Evolutionary conservation across 306 rosid genomes (phyloP).

Genomic region (Hippophae tibetana): DNA sequence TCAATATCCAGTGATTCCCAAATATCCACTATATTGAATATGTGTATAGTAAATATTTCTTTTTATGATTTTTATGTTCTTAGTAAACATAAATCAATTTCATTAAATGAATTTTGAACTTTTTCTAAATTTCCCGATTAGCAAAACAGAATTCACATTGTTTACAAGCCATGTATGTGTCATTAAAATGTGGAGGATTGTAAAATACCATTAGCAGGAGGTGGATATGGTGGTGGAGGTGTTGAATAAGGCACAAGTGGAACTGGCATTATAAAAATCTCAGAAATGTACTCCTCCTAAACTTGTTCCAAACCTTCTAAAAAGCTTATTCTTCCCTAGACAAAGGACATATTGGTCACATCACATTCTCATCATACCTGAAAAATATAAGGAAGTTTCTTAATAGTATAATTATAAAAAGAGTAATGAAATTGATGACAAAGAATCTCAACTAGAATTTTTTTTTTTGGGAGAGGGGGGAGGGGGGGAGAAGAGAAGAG

Average conservation of each 20-base stretch:
- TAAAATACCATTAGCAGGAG: conserved; percentile 69
- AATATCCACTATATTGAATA: background rate
- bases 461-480: too few relatives aligned
- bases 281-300: conserved; percentile 21
- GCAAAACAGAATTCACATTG: too few relatives aligned
- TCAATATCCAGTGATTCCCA: too few relatives aligned
- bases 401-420: background rate
- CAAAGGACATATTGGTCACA: background rate
- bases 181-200: background rate
- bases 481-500: too few relatives aligned
- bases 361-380: conserved; percentile 33
- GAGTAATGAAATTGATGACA: too few relatives aligned
- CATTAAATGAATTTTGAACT: too few relatives aligned
- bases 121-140: too few relatives aligned
- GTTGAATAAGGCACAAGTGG: conserved; percentile 98
- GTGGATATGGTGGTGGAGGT: conserved; percentile 58
- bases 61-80: too few relatives aligned
- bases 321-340: conserved; percentile 9
- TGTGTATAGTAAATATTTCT: background rate
- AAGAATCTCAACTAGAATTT: too few relatives aligned
- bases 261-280: conserved; percentile 78
- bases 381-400: conserved; percentile 13
- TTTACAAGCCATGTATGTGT: conserved; percentile 7
- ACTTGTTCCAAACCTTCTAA: conserved; percentile 21
- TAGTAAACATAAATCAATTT: too few relatives aligned